These are phyloP conservation scores for Cornus suecica DNA, from an alignment of 148 eudicot species.

Conservation along the genomic window DNA sequence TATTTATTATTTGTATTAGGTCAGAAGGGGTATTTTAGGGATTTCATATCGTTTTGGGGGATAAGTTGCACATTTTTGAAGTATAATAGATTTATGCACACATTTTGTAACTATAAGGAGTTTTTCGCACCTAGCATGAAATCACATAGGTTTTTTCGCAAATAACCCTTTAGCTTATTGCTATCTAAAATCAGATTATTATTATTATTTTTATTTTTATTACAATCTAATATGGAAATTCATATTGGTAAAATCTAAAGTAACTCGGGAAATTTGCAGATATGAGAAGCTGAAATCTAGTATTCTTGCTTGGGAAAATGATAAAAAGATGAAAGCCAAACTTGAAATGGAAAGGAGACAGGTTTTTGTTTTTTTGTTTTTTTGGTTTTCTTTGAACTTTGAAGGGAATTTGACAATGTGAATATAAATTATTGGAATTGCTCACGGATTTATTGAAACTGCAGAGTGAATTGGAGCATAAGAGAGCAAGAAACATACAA, in stretches of 20 bases:
- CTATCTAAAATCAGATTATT: background rate
- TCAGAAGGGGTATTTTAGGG: too few relatives aligned
- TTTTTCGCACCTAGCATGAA: too few relatives aligned
- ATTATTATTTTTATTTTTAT: too few relatives aligned
- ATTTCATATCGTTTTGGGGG: too few relatives aligned
- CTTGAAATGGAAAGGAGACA: slow-evolving; percentile 50
- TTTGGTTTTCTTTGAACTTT: background rate
- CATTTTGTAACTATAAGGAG: too few relatives aligned
- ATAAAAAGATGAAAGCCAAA: slow-evolving; percentile 52
- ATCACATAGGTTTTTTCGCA: too few relatives aligned
- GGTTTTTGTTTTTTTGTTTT: slow-evolving; percentile 27
- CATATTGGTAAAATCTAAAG: background rate
- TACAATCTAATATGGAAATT: background rate
- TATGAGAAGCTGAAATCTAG: slow-evolving; percentile 46
- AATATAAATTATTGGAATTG: background rate
- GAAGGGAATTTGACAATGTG: background rate
- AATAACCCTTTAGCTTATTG: too few relatives aligned
- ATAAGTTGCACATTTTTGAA: too few relatives aligned
- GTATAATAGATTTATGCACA: too few relatives aligned
- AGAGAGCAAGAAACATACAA: slow-evolving; percentile 37
- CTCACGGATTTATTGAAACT: slow-evolving; percentile 3
- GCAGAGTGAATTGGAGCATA: slow-evolving; percentile 59
- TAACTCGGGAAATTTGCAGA: slow-evolving; percentile 27
- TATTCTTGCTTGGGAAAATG: slow-evolving; percentile 69
- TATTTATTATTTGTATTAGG: too few relatives aligned